phyloP scores from a whole-genome alignment of 192 early-diverging fungal species.

The Coemansia sp. region DNA sequence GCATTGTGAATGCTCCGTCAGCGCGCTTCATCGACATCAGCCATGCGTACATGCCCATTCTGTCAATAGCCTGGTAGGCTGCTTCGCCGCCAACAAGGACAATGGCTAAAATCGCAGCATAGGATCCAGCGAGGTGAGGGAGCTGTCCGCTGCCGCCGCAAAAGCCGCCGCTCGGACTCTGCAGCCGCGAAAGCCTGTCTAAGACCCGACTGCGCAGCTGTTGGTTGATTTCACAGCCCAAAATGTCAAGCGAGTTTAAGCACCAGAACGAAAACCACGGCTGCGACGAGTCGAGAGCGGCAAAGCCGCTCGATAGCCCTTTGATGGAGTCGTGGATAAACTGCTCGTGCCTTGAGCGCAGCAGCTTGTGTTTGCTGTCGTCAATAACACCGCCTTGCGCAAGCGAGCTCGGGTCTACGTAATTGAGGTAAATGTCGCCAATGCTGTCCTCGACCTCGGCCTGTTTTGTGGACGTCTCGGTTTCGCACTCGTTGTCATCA shows the following conservation, averaged over 20 bases:
- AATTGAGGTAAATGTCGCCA: constrained; percentile 15
- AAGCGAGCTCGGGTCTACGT: constrained; percentile 13
- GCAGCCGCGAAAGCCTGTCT: constrained; percentile 59
- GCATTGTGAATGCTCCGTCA: constrained; percentile 88
- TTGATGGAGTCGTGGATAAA: constrained; percentile 55
- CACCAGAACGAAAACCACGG: constrained; percentile 95
- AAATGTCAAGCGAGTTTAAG: constrained; percentile 74
- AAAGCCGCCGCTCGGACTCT: constrained; percentile 74
- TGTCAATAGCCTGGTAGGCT: constrained; percentile 57
- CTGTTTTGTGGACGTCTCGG: constrained; percentile 39
- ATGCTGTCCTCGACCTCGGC: constrained; percentile 42
- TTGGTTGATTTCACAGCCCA: constrained; percentile 56
- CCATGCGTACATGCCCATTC: constrained; percentile 65
- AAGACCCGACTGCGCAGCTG: constrained; percentile 45
- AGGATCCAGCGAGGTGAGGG: constrained; percentile 84
- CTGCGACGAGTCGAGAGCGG: constrained; percentile 75
- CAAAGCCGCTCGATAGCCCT: constrained; percentile 54
- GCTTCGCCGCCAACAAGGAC: constrained; percentile 66
- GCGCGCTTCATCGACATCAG: constrained; percentile 76
- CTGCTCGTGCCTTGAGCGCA: constrained; percentile 54
- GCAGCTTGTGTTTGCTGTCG: constrained; percentile 39
- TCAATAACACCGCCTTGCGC: constrained; percentile 24
- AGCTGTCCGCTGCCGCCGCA: constrained; percentile 79
- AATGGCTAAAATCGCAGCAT: constrained; percentile 79
- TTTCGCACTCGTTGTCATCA: constrained; percentile 44